Evolutionary conservation across 805 yeast genomes (phyloP).

Genomic region (Jamesozyma hellenica): DNA sequence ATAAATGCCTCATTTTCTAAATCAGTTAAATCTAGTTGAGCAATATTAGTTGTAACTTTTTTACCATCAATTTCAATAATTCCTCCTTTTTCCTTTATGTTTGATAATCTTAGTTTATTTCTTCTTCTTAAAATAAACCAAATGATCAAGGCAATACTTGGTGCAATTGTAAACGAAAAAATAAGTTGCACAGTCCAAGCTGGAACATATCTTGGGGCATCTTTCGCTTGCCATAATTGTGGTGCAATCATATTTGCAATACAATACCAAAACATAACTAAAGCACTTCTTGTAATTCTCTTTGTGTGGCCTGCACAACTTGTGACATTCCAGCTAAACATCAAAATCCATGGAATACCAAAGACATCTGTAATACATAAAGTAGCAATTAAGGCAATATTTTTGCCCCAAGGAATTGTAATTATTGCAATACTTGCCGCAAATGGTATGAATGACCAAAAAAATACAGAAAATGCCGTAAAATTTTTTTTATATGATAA

Average conservation of each 20-base stretch:
- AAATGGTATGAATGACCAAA: slow-evolving; percentile 37
- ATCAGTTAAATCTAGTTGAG: slow-evolving; percentile 45
- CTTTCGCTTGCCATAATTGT: slow-evolving; percentile 42
- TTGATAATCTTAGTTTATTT: slow-evolving; percentile 33
- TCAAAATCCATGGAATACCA: slow-evolving; percentile 34
- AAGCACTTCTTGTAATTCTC: slow-evolving; percentile 37
- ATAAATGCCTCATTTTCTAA: slow-evolving; percentile 41
- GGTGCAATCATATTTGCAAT: slow-evolving; percentile 46
- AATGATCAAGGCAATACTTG: slow-evolving; percentile 35
- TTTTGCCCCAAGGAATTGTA: slow-evolving; percentile 36
- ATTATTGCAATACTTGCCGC: slow-evolving; percentile 39
- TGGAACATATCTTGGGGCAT: slow-evolving; percentile 37
- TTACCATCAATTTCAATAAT: slow-evolving; percentile 28
- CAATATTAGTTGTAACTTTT: slow-evolving; percentile 21
- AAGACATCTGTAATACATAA: slow-evolving; percentile 36
- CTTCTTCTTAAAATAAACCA: slow-evolving; percentile 37
- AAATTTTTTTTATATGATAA: slow-evolving; percentile 27
- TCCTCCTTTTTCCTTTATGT: slow-evolving; percentile 17
- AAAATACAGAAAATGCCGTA: slow-evolving; percentile 31
- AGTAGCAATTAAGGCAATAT: slow-evolving; percentile 39
- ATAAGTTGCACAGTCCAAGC: slow-evolving; percentile 51
- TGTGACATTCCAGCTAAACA: slow-evolving; percentile 30
- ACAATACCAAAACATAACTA: slow-evolving; percentile 37
- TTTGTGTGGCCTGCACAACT: slow-evolving; percentile 43
- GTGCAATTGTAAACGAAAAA: slow-evolving; percentile 39